Percentiles rank a stretch among this genome's conserved stretches.
Conservation (phyloP, 345 rosid genomes). For the Brassica napus region DNA sequence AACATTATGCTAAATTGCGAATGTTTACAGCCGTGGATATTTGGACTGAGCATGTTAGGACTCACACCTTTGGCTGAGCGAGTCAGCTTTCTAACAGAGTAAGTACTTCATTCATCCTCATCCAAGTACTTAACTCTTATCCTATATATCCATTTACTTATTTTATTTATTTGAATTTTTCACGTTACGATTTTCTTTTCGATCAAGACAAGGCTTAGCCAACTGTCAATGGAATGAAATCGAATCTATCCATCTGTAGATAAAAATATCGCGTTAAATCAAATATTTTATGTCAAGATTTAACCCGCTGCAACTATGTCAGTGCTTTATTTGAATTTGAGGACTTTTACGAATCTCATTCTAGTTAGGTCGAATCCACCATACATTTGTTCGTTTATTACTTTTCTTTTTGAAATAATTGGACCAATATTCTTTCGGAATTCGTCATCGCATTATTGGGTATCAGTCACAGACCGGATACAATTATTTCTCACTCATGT, state of each 20-base stretch:
- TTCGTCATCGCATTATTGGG: constrained; percentile 16
- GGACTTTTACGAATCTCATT: not conserved
- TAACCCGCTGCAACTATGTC: not conserved
- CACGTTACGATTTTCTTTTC: not conserved
- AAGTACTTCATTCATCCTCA: constrained; percentile 36
- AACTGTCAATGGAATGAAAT: not conserved
- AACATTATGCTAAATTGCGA: not conserved
- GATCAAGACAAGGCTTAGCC: constrained; percentile 16
- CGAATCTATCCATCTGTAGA: not conserved
- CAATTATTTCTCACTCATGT: constrained; percentile 12
- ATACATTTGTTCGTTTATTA: not conserved
- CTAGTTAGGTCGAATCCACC: constrained; percentile 8
- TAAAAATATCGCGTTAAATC: not conserved
- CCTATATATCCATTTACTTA: not conserved
- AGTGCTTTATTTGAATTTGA: not conserved
- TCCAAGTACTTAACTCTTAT: not conserved
- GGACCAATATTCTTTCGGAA: constrained; percentile 18
- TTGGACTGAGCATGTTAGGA: constrained; percentile 84
- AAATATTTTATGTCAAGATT: not conserved
- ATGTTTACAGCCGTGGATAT: constrained; percentile 70
- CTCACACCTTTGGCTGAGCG: constrained; percentile 91
- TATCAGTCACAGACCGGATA: not conserved
- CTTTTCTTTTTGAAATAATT: constrained; percentile 3
- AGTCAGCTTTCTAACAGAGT: constrained; percentile 97
- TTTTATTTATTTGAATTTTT: constrained; percentile 12